Evolutionary conservation across 106 monocot species (phyloP).

Genomic region (Phalaenopsis equestris): DNA sequence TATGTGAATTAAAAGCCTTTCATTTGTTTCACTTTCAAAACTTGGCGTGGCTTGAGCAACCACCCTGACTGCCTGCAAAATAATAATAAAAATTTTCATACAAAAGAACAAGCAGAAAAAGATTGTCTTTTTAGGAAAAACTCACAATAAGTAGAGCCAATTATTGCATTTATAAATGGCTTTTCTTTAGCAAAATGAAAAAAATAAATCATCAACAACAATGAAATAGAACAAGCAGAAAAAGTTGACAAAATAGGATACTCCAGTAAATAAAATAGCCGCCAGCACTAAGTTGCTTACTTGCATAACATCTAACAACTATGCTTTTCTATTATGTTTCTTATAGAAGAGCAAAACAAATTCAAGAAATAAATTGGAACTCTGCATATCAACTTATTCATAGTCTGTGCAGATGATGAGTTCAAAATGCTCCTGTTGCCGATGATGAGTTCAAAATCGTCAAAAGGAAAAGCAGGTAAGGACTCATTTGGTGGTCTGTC

Average conservation of each 20-base stretch:
- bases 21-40: constrained; percentile 28
- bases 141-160: not conserved
- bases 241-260: not conserved
- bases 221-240: not conserved
- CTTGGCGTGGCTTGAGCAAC: constrained; percentile 55
- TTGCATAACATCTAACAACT: not conserved
- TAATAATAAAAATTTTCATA: not conserved
- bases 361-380: not conserved
- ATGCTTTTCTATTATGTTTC: not conserved
- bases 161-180: not conserved
- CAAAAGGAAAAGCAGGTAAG: not conserved
- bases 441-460: not conserved
- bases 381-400: not conserved
- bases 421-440: not conserved
- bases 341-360: not conserved
- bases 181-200: not conserved
- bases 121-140: not conserved
- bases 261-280: not conserved
- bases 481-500: not conserved
- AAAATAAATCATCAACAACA: not conserved
- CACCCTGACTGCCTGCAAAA: constrained; percentile 47
- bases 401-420: not conserved
- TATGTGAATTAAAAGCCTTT: constrained; percentile 70
- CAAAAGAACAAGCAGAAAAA: not conserved
- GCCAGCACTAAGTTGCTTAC: not conserved